Conservation (phyloP, 176 grass and related monocot genomes). For the Olyra latifolia region DNA sequence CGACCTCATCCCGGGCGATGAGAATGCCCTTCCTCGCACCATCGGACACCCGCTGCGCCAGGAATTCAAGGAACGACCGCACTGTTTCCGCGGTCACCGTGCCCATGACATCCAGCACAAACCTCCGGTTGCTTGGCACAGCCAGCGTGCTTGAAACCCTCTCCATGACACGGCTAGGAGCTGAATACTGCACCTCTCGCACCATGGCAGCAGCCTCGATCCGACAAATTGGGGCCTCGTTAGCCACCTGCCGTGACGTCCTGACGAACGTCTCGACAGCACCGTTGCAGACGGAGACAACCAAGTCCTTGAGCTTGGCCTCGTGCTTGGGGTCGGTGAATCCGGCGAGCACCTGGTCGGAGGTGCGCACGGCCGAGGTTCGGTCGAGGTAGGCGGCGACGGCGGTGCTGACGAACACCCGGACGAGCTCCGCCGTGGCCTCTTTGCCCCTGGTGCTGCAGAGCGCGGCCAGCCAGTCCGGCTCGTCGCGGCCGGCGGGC, state of each 20-base stretch:
- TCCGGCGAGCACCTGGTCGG: conserved; percentile 34
- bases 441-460: conserved; percentile 65
- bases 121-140: conserved; percentile 59
- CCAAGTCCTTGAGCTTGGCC: conserved; percentile 76
- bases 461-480: conserved; percentile 58
- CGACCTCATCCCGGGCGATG: conserved; percentile 43
- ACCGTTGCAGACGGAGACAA: conserved; percentile 81
- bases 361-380: conserved; percentile 29
- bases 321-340: conserved; percentile 64
- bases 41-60: conserved; percentile 43
- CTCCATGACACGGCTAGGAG: conserved; percentile 15
- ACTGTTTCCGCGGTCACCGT: conserved; percentile 67
- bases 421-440: conserved; percentile 61
- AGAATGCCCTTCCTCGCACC: conserved; percentile 52
- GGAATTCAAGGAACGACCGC: conserved; percentile 81
- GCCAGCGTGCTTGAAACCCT: conserved; percentile 64
- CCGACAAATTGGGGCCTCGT: conserved; percentile 14
- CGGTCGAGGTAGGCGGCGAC: conserved; percentile 71
- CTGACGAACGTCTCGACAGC: conserved; percentile 75
- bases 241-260: conserved; percentile 60
- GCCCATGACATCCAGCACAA: conserved; percentile 84
- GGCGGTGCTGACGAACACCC: conserved; percentile 70
- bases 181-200: neutral
- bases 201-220: neutral
- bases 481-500: conserved; percentile 15